Evolutionary conservation across 2,329 filamentous ascomycete species (phyloP), one percentile per base, ranked within the genome.

Genomic region (Phyllachora maydis): DNA sequence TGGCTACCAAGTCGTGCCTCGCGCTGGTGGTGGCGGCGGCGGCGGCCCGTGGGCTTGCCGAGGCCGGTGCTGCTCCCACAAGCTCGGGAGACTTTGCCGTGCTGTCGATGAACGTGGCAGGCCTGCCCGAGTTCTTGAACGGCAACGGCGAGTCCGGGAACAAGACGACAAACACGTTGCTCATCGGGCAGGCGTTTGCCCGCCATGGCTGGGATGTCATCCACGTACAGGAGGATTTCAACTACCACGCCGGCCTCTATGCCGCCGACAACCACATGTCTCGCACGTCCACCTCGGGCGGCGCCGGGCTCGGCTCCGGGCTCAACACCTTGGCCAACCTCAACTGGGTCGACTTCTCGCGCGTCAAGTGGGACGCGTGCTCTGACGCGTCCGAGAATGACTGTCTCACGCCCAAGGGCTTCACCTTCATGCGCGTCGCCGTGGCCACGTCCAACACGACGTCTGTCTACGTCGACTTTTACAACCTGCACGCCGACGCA

Each of bases 151-250:
- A 71, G 2, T 55, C 63, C 2, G 67, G 69, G 12, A 59, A 70
- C 41, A 73, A 73, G 45, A 45, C 49, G 1, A 51, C 49, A 5
- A 73, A 73, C 40, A 52, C 65, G 2, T 47, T 47, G 7, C 40
- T 45, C 14, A 70, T 74, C 23, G 69, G 69, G 1, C 38, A 50
- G 4, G 49, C 58, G 24, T 64, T 75, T 33, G 47, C 59, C 4
- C 32, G 60, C 35, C 59, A 67, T 28, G 53, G 45, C 26, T 69
- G 64, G 43, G 64, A 69, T 32, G 45, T 75, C 14, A 65, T 74
- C 37, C 55, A 76, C 32, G 47, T 70, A 9, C 70, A 76, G 39
- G 70, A 74, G 50, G 65, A 74, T 39, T 74, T 74, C 51, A 71
- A 71, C 45, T 75, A 65, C 42, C 67, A 76, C 33, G n/a, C n/a